Evolutionary conservation across 2,329 filamentous ascomycete genomes (phyloP), one percentile per base, ranked within the genome.

Genomic region (Colletotrichum sp.): DNA sequence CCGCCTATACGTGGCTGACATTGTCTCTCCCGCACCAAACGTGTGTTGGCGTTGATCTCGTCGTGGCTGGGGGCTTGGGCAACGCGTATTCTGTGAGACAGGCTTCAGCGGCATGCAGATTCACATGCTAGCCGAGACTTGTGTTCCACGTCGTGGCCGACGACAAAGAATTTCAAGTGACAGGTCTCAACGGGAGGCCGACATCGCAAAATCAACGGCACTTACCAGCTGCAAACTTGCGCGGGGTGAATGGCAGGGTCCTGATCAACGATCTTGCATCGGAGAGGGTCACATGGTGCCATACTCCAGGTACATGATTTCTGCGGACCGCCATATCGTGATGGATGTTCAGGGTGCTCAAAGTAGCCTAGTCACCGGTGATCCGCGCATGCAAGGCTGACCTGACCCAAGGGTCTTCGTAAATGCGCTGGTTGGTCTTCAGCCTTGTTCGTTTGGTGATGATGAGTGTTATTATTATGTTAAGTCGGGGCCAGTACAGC

Each of bases 181-280:
- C n/a, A 52, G 44, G 44, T 49, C n/a, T 22, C 11, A 22, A 52
- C 22, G 19, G 59, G 59, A 62, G 59, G 59, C 30, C 30, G 59
- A n/a, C 59, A n/a, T 29, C 9, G 22, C 55, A 6, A 25, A 16
- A 22, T 22, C 11, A 8, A 16, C 1, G 27, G 55, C 0, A 25
- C 55, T 22, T 6, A 6, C 1, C 1, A 29, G 52, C 25, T 59
- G 15, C 3, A 27, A 52, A 22, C n/a, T 52, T 22, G 44, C 44
- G 27, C 15, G 25, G 55, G 22, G 55, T 29, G 22, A 8, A 16
- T 16, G 22, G 15, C 13, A 29, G 55, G 55, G 55, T 62, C 59
- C 29, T n/a, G 34, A 72, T 61, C 65, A 36, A 36, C 71, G 57
- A 69, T 73, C 71, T 69, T 68, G 71, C 71, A 67, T 61, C 39